These are phyloP conservation scores for Pseudogymnoascus sp. DNA, from an alignment of 2,329 filamentous ascomycete species.

Conservation along the genomic window DNA sequence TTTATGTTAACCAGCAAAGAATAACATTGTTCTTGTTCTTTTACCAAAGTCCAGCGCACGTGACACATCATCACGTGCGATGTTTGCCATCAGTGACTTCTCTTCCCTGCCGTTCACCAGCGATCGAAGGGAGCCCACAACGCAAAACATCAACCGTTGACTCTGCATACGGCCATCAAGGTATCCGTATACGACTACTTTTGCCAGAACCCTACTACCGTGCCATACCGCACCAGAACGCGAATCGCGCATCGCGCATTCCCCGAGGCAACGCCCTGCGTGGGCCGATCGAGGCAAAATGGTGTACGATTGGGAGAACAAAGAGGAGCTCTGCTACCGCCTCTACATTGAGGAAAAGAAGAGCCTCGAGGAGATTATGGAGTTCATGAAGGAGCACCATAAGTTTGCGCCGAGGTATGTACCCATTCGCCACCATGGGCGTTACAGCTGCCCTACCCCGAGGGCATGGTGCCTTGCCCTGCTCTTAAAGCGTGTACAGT, in stretches of 20 bases:
- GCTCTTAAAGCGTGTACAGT: conserved; percentile 14
- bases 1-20: not conserved
- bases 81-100: not conserved
- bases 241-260: conserved; percentile 6
- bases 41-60: not conserved
- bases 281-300: conserved; percentile 18
- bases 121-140: conserved; percentile 8
- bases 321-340: conserved; percentile 56
- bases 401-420: conserved; percentile 64
- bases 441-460: conserved; percentile 9
- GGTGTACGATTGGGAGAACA: conserved; percentile 60
- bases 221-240: not conserved
- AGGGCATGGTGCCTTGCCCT: conserved; percentile 6
- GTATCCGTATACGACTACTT: conserved; percentile 8
- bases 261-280: not conserved
- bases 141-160: conserved; percentile 9
- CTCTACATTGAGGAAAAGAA: conserved; percentile 73
- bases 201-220: not conserved
- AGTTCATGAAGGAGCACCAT: conserved; percentile 57
- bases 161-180: conserved; percentile 6
- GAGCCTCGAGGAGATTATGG: conserved; percentile 66
- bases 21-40: not conserved
- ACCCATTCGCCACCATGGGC: not conserved
- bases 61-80: not conserved
- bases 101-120: conserved; percentile 9